phyloP scores from a whole-genome alignment of 495 filamentous ascomycete genomes.

The Aspergillus egyptiacus region DNA sequence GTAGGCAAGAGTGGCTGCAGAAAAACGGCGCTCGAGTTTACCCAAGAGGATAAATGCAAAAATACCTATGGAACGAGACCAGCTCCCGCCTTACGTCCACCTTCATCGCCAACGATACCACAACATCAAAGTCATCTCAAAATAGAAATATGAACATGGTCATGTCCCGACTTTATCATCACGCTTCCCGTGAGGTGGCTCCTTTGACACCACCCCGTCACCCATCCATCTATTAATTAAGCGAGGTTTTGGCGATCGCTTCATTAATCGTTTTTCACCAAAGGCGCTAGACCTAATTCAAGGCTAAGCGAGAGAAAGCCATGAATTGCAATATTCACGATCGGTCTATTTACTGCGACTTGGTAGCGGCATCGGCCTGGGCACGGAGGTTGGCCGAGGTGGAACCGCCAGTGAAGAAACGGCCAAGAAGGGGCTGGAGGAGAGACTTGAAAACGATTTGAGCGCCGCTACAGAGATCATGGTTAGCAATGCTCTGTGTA shows the following conservation, averaged over 20 bases:
- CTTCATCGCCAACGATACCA: conserved; percentile 15
- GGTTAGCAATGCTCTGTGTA: conserved; percentile 14
- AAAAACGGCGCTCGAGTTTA: conserved; percentile 16
- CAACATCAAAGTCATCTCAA: conserved; percentile 19
- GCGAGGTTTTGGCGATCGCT: conserved; percentile 9
- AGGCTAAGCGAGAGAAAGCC: conserved; percentile 6
- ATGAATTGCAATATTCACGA: conserved; percentile 4
- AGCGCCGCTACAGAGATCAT: conserved; percentile 64
- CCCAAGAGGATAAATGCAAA: conserved; percentile 22
- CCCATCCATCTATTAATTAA: conserved; percentile 1
- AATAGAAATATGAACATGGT: neutral
- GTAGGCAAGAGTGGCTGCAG: conserved; percentile 1
- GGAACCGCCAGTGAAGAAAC: conserved; percentile 74
- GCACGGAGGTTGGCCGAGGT: conserved; percentile 86
- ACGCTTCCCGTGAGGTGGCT: neutral
- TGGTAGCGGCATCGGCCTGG: conserved; percentile 72
- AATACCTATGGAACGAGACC: conserved; percentile 10
- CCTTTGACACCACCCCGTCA: neutral
- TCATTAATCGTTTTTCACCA: conserved; percentile 7
- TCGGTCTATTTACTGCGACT: conserved; percentile 36
- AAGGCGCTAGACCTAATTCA: conserved; percentile 11
- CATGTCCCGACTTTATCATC: conserved; percentile 8
- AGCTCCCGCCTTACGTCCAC: conserved; percentile 8
- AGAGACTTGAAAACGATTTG: conserved; percentile 95
- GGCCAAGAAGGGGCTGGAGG: conserved; percentile 82